Evolutionary conservation across 1,284 basidiomycete species (phyloP), one percentile per base, ranked within the genome.

Genomic region (Ustanciosporium gigantosporum): DNA sequence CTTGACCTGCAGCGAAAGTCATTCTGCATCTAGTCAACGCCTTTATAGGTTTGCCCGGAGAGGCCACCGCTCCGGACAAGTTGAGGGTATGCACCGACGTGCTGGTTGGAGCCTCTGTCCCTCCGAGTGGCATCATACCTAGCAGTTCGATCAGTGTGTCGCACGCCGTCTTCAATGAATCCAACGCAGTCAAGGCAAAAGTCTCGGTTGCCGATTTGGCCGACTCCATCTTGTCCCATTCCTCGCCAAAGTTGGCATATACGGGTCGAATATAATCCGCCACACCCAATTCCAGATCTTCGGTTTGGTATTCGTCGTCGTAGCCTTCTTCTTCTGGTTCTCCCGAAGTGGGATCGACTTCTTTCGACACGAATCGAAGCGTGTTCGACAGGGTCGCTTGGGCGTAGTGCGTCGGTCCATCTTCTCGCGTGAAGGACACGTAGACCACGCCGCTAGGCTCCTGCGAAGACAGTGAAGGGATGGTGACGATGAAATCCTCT

Each of bases 301-400:
- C 94, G 32, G 96, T 83, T 79, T 92, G 89, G 80, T 99, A 99
- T 80, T 98, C 94, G 81, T 98, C 95, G 77, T 92, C 89, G 80
- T 98, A 99, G 6, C 95, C 95, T 64, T 97, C 93, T 68, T 90
- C 91, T 79, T 99, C 95, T 13, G 95, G 94, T 78, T 92, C 88
- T 42, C 93, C 93, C n/a, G 89, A 94, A 21, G 87, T 83, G 14
- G 95, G 95, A 79, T 99, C 95, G 15, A 98, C 85, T 78, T 99
- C 95, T 80, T 98, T 98, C 80, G 90, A 93, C 69, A 94, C 82
- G 77, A 97, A 99, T 79, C 91, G 92, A 79, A 99, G 86, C n/a
- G 87, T 86, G 77, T 91, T 95, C 57, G 84, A 83, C 83, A 96
- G 94, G n/a, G 90, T 88, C 4, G 86, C 90, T 25, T 87, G 81